Conservation (phyloP, 208 protist genomes). For the Phytomonas sp. region DNA sequence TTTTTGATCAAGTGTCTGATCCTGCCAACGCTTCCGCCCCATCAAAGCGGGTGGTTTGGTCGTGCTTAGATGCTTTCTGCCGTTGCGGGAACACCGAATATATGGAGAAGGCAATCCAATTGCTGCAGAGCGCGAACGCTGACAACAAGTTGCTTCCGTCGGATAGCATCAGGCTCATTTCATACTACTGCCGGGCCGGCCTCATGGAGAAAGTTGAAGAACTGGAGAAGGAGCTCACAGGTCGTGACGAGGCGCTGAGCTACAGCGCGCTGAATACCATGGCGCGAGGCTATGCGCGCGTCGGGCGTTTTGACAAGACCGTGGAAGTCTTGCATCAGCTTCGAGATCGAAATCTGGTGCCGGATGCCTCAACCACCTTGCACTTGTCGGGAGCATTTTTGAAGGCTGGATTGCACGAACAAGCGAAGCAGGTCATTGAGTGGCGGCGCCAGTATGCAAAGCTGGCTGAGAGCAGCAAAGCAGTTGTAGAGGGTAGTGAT, state of each 20-base stretch:
- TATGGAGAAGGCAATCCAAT: conserved; percentile 49
- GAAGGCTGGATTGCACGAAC: conserved; percentile 81
- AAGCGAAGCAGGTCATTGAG: conserved; percentile 80
- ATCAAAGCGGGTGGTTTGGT: conserved; percentile 60
- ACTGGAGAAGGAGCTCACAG: conserved; percentile 25
- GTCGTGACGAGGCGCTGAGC: conserved; percentile 20
- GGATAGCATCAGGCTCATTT: conserved; percentile 57
- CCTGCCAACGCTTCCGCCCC: conserved; percentile 22
- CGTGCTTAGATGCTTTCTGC: conserved; percentile 77
- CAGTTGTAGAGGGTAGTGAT: conserved; percentile 9
- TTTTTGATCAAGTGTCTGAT: conserved; percentile 37
- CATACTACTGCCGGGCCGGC: conserved; percentile 75
- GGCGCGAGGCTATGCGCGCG: conserved; percentile 59
- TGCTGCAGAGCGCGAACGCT: conserved; percentile 18
- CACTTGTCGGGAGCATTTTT: conserved; percentile 71
- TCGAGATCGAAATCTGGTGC: conserved; percentile 71
- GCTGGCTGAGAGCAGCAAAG: conserved; percentile 9
- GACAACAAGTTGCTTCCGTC: conserved; percentile 16
- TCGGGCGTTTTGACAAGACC: conserved; percentile 78
- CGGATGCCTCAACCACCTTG: conserved; percentile 71
- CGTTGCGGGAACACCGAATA: conserved; percentile 43
- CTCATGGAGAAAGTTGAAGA: conserved; percentile 70
- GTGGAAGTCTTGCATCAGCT: conserved; percentile 72
- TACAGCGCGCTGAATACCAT: conserved; percentile 79
- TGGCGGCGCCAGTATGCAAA: conserved; percentile 82